These are phyloP conservation scores for Priceomyces fermenticarens DNA, from an alignment of 805 yeast genomes.

Conservation along the genomic window DNA sequence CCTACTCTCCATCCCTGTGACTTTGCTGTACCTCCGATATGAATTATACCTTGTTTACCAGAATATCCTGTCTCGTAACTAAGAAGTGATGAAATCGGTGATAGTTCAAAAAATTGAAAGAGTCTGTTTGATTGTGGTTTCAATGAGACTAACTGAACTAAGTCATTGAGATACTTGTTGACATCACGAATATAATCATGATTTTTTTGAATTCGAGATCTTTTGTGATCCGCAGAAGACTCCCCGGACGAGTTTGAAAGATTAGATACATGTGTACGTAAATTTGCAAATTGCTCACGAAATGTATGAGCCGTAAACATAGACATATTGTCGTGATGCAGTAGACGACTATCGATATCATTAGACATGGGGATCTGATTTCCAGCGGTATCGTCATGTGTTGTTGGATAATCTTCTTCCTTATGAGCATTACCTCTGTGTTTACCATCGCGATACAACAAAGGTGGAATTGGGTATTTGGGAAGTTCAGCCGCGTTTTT, in stretches of 20 bases:
- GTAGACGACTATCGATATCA: background rate
- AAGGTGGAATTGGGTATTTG: slow-evolving; percentile 40
- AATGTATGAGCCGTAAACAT: slow-evolving; percentile 15
- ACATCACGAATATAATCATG: slow-evolving; percentile 45
- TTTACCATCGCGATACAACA: slow-evolving; percentile 8
- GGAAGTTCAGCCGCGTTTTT: slow-evolving; percentile 41
- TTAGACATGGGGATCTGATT: background rate
- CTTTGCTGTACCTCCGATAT: slow-evolving; percentile 77
- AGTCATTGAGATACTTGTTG: slow-evolving; percentile 63
- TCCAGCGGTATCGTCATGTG: slow-evolving; percentile 1
- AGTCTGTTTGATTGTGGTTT: slow-evolving; percentile 79
- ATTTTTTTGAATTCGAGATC: slow-evolving; percentile 22
- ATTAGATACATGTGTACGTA: slow-evolving; percentile 29
- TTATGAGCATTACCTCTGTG: background rate
- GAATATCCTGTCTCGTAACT: slow-evolving; percentile 77
- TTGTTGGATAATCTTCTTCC: background rate
- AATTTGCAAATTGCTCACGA: slow-evolving; percentile 23
- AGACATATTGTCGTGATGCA: slow-evolving; percentile 5
- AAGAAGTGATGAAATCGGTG: slow-evolving; percentile 80
- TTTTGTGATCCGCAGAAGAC: slow-evolving; percentile 30
- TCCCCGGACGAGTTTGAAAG: slow-evolving; percentile 20
- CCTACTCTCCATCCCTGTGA: slow-evolving; percentile 96
- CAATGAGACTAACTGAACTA: slow-evolving; percentile 58
- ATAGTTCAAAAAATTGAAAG: slow-evolving; percentile 84
- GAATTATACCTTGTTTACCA: slow-evolving; percentile 87